phyloP scores from a whole-genome alignment of 73 alveolate genomes.

The Stentor coeruleus region DNA sequence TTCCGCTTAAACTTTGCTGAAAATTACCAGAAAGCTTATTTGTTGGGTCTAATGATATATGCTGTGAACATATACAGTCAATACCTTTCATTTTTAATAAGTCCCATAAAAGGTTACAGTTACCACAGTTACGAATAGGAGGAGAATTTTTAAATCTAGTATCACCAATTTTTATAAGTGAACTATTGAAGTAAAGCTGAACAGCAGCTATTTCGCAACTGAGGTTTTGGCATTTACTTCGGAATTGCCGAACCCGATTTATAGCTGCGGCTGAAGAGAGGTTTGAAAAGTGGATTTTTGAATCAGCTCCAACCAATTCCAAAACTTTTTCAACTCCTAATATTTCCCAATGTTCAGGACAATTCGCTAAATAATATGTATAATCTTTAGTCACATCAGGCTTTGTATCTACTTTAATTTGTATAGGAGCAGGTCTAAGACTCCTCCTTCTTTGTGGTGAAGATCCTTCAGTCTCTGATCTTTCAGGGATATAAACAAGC shows the following conservation, averaged over 20 bases:
- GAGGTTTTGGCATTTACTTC: not conserved
- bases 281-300: conserved; percentile 17
- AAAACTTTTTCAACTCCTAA: conserved; percentile 15
- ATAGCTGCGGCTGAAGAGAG: conserved; percentile 3
- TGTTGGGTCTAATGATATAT: not conserved
- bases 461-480: not conserved
- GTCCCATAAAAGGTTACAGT: conserved; percentile 15
- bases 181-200: not conserved
- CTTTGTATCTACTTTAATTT: too few species aligned
- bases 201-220: not conserved
- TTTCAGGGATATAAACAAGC: too few species aligned
- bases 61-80: conserved; percentile 6
- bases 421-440: not conserved
- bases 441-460: not conserved
- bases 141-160: conserved; percentile 18
- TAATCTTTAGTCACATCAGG: not conserved
- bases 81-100: conserved; percentile 14
- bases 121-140: not conserved
- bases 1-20: not conserved
- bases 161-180: not conserved
- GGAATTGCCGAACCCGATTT: not conserved
- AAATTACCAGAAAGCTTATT: not conserved
- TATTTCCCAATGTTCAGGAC: conserved; percentile 23
- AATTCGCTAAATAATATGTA: not conserved
- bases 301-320: not conserved